Conservation (phyloP, 2,329 filamentous ascomycete species). For the Clarireedia homoeocarpa region DNA sequence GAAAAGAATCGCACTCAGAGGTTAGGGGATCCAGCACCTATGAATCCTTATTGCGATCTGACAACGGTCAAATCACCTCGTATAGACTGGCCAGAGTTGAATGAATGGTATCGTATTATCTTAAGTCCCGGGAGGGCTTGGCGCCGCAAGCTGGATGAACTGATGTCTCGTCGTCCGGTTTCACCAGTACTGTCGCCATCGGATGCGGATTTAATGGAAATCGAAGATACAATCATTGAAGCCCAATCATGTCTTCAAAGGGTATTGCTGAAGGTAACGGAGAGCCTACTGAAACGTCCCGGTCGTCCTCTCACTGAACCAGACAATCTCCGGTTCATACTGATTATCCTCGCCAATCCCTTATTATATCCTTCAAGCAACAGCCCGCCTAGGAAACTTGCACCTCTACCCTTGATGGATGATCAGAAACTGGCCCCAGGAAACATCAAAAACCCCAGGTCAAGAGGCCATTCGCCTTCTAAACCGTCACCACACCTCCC, state of each 20-base stretch:
- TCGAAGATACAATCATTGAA: constrained; percentile 46
- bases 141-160: constrained; percentile 50
- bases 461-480: constrained; percentile 7
- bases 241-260: constrained; percentile 64
- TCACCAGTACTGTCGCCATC: constrained; percentile 14
- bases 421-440: background rate
- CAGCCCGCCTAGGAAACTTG: background rate
- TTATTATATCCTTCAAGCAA: constrained; percentile 48
- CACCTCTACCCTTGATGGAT: constrained; percentile 4
- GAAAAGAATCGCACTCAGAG: constrained; percentile 28
- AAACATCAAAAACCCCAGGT: background rate
- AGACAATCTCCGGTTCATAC: constrained; percentile 66
- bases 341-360: constrained; percentile 74
- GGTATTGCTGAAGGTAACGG: constrained; percentile 67
- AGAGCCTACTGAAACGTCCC: constrained; percentile 73
- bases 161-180: constrained; percentile 32
- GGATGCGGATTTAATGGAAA: constrained; percentile 29
- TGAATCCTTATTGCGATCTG: constrained; percentile 24
- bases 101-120: constrained; percentile 67
- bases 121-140: constrained; percentile 61
- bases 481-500: constrained; percentile 8
- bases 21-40: constrained; percentile 14
- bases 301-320: constrained; percentile 60
- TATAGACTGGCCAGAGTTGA: constrained; percentile 66
- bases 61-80: constrained; percentile 56